phyloP scores from a whole-genome alignment of 2,329 filamentous ascomycete genomes.

The Rhynchosporium graminicola region DNA sequence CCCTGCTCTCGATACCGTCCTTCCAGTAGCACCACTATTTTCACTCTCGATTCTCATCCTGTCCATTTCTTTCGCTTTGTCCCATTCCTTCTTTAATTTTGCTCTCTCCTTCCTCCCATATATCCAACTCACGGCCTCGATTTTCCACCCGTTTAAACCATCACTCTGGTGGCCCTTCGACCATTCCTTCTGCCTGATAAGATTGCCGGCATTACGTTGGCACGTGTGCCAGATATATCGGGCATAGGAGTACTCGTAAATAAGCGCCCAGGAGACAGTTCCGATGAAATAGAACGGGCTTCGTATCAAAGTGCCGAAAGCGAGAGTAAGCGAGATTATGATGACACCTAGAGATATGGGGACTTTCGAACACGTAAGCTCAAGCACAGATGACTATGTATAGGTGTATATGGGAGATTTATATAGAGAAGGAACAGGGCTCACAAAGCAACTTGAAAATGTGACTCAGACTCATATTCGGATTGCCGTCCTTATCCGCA shows the following conservation, averaged over 20 bases:
- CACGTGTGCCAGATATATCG: background rate
- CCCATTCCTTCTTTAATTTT: background rate
- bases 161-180: conserved; percentile 4
- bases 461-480: conserved; percentile 18
- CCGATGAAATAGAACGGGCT: conserved; percentile 4
- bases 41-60: background rate
- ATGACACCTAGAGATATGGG: conserved; percentile 21
- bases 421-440: background rate
- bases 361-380: conserved; percentile 6
- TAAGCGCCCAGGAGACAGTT: conserved; percentile 2
- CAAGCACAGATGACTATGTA: too few species aligned
- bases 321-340: conserved; percentile 18
- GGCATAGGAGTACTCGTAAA: conserved; percentile 11
- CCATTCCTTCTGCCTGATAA: background rate
- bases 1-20: background rate
- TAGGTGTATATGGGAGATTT: background rate
- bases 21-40: background rate
- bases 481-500: conserved; percentile 15
- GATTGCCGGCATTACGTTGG: background rate
- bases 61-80: background rate
- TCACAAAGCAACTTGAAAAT: conserved; percentile 24
- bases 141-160: background rate
- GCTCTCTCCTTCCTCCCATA: conserved; percentile 13
- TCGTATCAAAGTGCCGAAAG: conserved; percentile 19
- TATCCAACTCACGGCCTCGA: conserved; percentile 9